Evolutionary conservation across 352 stramenopile genomes (phyloP), one percentile per base, ranked within the genome.

Genomic region (Phytophthora ramorum): DNA sequence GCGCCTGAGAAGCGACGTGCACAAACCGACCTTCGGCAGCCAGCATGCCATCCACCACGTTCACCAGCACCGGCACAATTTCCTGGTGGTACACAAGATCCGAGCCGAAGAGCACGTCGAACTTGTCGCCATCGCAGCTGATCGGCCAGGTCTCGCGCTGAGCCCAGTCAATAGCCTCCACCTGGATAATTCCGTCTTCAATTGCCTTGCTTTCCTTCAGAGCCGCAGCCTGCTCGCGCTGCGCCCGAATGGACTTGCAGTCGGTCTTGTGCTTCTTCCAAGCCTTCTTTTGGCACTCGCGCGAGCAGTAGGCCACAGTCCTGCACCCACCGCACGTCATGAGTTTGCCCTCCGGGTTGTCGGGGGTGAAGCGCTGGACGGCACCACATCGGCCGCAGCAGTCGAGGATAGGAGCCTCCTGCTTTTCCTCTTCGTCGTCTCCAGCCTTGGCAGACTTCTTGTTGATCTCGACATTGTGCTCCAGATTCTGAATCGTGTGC

Each of bases 291-390:
- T 97, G 89, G 46, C 87, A 95, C 49, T 85, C 85, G 17, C 86
- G 87, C 14, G 81, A 92, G 75, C 89, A 97, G 69, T 96, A 97
- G n/a, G 76, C 73, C n/a, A 83, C 77, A 10, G 65, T 72, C 45
- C 78, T 81, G 68, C 89, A 97, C 8, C 79, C 81, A 14, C 81
- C 85, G 46, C 90, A 96, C 57, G 87, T 88, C 75, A 93, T 89
- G n/a, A 96, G 79, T 52, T 93, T 93, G 4, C 88, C 88, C 13
- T 96, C 88, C n/a, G 83, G 86, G 43, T 96, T 96, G 20, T 96
- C 88, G 2, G 83, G 58, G 7, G 78, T 85, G 67, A 94, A 96
- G 3, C 78, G 78, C 71, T 96, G 88, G 26, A 91, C 71, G 2
- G 71, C 75, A 49, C 86, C 80, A 59, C 88, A 96, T 26, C 90